Conservation (phyloP, 345 rosid genomes). For the Bretschneidera sinensis region DNA sequence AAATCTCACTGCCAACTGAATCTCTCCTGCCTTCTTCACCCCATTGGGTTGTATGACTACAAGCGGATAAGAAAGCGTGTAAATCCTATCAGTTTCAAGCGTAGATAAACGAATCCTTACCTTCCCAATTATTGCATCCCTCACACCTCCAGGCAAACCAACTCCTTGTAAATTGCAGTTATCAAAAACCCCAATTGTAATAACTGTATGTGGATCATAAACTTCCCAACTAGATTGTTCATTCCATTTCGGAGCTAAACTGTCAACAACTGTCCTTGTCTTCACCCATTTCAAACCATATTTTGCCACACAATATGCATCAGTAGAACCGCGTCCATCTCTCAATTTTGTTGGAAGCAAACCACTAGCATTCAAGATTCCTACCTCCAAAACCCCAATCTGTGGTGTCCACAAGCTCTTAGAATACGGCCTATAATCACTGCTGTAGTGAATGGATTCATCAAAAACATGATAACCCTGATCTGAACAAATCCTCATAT, state of each 20-base stretch:
- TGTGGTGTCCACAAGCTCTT: background rate
- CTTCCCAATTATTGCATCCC: slow-evolving; percentile 5
- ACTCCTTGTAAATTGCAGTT: background rate
- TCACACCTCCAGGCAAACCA: background rate
- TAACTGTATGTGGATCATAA: slow-evolving; percentile 9
- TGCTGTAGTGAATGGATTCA: slow-evolving; percentile 10
- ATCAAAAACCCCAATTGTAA: slow-evolving; percentile 11
- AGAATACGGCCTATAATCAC: slow-evolving; percentile 10
- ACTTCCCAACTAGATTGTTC: slow-evolving; percentile 11
- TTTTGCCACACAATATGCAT: slow-evolving; percentile 11
- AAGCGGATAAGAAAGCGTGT: slow-evolving; percentile 10
- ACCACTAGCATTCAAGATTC: slow-evolving; percentile 4
- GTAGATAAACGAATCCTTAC: slow-evolving; percentile 10
- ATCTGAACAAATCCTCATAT: slow-evolving; percentile 5
- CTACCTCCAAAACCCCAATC: slow-evolving; percentile 6
- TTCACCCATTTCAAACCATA: slow-evolving; percentile 8
- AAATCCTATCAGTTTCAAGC: background rate
- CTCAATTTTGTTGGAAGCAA: slow-evolving; percentile 6
- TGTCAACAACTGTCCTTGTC: slow-evolving; percentile 7
- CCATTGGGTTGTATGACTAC: slow-evolving; percentile 6
- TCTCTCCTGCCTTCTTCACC: slow-evolving; percentile 12
- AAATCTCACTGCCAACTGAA: slow-evolving; percentile 7
- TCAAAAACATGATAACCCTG: slow-evolving; percentile 10
- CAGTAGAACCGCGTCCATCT: slow-evolving; percentile 10
- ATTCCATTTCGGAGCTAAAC: slow-evolving; percentile 10